A percentile compares a stretch with the other conserved stretches of the same genome.
phyloP scores from a whole-genome alignment of 1,139 yeast genomes.

The Kurtzmaniella quercitrusa region DNA sequence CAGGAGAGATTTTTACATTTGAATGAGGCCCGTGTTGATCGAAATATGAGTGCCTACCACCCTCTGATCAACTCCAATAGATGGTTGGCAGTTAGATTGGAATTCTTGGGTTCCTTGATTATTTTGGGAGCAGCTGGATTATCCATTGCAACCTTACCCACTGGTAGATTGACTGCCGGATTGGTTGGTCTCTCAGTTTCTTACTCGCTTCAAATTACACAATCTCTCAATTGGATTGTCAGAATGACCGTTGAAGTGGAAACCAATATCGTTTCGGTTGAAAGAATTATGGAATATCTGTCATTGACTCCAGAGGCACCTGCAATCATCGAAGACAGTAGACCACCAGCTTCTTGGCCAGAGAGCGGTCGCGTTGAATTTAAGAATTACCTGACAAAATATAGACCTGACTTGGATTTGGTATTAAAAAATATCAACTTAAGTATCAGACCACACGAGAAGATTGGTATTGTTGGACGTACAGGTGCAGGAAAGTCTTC shows the following conservation, averaged over 20 bases:
- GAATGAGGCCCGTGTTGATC: conserved; percentile 76
- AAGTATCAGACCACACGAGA: conserved; percentile 70
- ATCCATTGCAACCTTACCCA: conserved; percentile 62
- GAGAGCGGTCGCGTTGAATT: conserved; percentile 66
- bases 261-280: conserved; percentile 94
- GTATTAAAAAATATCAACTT: conserved; percentile 72
- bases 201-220: conserved; percentile 89
- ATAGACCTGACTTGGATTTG: conserved; percentile 79
- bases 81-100: conserved; percentile 94
- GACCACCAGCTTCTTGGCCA: conserved; percentile 82
- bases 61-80: conserved; percentile 93
- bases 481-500: conserved; percentile 98
- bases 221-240: conserved; percentile 93
- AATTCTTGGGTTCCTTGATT: conserved; percentile 82
- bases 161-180: conserved; percentile 79
- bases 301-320: conserved; percentile 78
- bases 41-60: conserved; percentile 85
- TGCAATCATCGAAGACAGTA: conserved; percentile 57
- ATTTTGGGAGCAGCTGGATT: conserved; percentile 84
- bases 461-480: conserved; percentile 92
- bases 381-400: conserved; percentile 73
- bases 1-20: conserved; percentile 65
- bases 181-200: conserved; percentile 90
- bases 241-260: conserved; percentile 98
- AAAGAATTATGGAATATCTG: conserved; percentile 87